These are phyloP conservation scores for Lagenidium giganteum DNA, from an alignment of 352 stramenopile genomes.

Conservation along the genomic window DNA sequence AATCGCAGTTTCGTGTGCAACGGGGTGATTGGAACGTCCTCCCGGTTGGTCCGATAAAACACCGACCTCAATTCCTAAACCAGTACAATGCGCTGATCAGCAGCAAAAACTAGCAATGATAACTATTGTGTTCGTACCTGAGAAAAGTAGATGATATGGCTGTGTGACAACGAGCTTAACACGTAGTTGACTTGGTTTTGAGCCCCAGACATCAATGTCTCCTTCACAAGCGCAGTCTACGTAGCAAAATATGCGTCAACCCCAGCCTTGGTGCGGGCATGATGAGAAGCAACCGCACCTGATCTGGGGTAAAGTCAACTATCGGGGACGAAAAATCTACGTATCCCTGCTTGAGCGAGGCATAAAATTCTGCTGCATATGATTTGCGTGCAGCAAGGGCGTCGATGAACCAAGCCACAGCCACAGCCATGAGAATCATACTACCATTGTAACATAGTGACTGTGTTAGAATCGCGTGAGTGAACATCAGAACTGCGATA, in stretches of 20 bases:
- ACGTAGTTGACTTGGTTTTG: conserved; percentile 87
- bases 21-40: conserved; percentile 36
- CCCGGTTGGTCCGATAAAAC: conserved; percentile 58
- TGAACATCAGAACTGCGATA: too few species aligned
- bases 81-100: neutral
- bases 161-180: conserved; percentile 66
- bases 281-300: conserved; percentile 31
- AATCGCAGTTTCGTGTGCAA: conserved; percentile 74
- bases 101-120: neutral
- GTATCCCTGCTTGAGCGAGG: conserved; percentile 77
- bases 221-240: conserved; percentile 75
- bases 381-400: conserved; percentile 69
- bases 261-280: too few species aligned
- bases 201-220: conserved; percentile 64
- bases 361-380: conserved; percentile 84
- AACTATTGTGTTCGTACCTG: conserved; percentile 24
- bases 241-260: neutral
- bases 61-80: conserved; percentile 61
- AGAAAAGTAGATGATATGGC: conserved; percentile 72
- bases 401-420: conserved; percentile 61
- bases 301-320: conserved; percentile 80
- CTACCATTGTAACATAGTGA: too few species aligned
- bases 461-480: too few species aligned
- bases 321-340: conserved; percentile 74
- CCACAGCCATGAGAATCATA: conserved; percentile 52